A percentile compares a stretch with the other conserved stretches of the same genome.
phyloP scores from a whole-genome alignment of 441 rosid species.

The Populus hybrid region DNA sequence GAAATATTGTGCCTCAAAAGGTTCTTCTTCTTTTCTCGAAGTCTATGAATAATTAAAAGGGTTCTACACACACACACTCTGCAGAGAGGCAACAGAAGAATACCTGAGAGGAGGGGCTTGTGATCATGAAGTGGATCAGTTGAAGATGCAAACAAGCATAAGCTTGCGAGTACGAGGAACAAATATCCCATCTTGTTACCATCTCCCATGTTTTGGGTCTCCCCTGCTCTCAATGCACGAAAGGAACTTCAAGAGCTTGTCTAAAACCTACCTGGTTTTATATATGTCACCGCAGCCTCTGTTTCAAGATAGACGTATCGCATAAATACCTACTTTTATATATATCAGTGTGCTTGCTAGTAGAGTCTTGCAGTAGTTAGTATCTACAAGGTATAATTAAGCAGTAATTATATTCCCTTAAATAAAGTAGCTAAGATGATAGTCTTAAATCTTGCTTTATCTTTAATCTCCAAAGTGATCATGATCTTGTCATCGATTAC shows the following conservation, averaged over 20 bases:
- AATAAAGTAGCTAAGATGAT: not conserved
- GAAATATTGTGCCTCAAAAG: not conserved
- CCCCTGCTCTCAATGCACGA: not conserved
- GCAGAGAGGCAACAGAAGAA: not conserved
- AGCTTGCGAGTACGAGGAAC: not conserved
- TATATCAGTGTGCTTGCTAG: not conserved
- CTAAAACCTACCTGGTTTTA: not conserved
- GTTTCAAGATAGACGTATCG: no score
- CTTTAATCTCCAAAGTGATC: not conserved
- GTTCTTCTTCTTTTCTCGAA: not conserved
- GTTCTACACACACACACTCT: not conserved
- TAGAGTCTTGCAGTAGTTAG: not conserved
- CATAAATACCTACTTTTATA: no score
- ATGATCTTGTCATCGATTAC: not conserved
- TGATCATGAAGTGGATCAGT: not conserved
- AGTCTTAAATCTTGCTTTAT: not conserved
- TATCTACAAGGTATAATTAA: not conserved
- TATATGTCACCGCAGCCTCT: no score
- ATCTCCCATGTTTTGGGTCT: not conserved
- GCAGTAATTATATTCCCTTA: not conserved
- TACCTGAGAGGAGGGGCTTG: slow-evolving; percentile 10
- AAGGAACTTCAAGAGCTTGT: not conserved
- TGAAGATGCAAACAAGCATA: not conserved
- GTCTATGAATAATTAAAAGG: not conserved
- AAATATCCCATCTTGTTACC: not conserved